Evolutionary conservation across 2,329 filamentous ascomycete genomes (phyloP).

Genomic region (Phialocephala subalpina): DNA sequence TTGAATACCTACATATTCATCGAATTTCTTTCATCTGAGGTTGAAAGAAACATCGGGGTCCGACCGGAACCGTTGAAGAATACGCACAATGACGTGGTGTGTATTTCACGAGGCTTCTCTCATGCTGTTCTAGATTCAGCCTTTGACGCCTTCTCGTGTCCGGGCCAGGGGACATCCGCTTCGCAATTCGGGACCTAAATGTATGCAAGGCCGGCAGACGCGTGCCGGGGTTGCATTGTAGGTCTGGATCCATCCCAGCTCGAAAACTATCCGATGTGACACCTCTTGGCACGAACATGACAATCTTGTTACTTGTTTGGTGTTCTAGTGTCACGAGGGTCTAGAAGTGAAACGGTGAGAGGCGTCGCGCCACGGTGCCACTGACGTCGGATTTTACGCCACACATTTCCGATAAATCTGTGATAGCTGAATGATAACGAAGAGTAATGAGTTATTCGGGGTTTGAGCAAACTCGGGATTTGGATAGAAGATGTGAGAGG

Average conservation of each 20-base stretch:
- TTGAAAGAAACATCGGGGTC: slow-evolving; percentile 2
- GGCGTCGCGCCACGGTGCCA: not conserved
- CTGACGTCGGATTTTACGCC: not conserved
- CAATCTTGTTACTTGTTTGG: not conserved
- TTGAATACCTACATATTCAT: not conserved
- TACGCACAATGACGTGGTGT: not conserved
- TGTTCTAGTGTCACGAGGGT: not conserved
- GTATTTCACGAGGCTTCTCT: not conserved
- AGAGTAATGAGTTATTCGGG: not conserved
- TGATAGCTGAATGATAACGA: slow-evolving; percentile 4
- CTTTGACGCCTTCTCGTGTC: not conserved
- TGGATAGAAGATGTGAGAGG: not conserved
- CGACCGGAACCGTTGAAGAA: not conserved
- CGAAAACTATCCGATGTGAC: too few relatives aligned
- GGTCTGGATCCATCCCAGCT: not conserved
- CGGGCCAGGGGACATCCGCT: not conserved
- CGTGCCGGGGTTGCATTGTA: not conserved
- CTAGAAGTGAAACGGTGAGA: not conserved
- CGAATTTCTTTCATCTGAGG: not conserved
- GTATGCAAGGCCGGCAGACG: not conserved
- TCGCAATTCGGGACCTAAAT: not conserved
- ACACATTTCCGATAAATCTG: not conserved
- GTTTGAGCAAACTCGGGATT: not conserved
- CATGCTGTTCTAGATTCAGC: not conserved
- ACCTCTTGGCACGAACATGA: not conserved